Percentiles rank a stretch among this genome's conserved stretches.
phyloP scores from a whole-genome alignment of 768 basidiomycete genomes.

The Sarcomyxa edulis region DNA sequence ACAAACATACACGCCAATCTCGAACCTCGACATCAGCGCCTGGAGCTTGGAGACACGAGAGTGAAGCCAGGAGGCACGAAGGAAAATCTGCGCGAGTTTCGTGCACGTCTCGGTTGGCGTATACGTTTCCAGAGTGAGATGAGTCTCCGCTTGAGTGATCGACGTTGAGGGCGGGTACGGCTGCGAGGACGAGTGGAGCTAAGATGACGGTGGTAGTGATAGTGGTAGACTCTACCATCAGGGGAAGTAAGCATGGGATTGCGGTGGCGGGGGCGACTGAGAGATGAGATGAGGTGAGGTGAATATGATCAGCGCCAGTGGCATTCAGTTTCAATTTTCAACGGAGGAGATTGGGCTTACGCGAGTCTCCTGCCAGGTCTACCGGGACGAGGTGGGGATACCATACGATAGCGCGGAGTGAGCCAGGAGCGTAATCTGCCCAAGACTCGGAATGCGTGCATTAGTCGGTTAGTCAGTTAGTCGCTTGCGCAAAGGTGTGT shows the following conservation, averaged over 20 bases:
- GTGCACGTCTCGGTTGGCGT: slow-evolving; percentile 16
- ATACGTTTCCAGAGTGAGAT: slow-evolving; percentile 25
- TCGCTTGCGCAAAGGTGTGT: too few relatives aligned
- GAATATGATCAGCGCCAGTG: not conserved
- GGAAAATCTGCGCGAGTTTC: slow-evolving; percentile 23
- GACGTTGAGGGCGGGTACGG: slow-evolving; percentile 3
- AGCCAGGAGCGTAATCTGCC: too few relatives aligned
- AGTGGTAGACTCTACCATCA: not conserved
- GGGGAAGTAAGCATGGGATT: not conserved
- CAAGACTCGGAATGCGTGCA: too few relatives aligned
- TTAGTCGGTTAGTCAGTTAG: too few relatives aligned
- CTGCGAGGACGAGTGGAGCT: not conserved
- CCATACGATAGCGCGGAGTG: too few relatives aligned
- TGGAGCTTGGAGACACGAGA: slow-evolving; percentile 11
- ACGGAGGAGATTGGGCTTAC: too few relatives aligned
- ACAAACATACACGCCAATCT: not conserved
- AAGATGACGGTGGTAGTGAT: not conserved
- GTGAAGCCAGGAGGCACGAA: slow-evolving; percentile 29
- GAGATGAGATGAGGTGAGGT: not conserved
- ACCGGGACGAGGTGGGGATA: too few relatives aligned
- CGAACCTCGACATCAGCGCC: slow-evolving; percentile 1
- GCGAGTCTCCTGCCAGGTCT: too few relatives aligned
- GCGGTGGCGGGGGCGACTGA: not conserved
- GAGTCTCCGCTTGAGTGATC: slow-evolving; percentile 20
- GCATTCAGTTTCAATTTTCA: too few relatives aligned